Conservation (phyloP, 345 rosid genomes). For the Hevea brasiliensis region DNA sequence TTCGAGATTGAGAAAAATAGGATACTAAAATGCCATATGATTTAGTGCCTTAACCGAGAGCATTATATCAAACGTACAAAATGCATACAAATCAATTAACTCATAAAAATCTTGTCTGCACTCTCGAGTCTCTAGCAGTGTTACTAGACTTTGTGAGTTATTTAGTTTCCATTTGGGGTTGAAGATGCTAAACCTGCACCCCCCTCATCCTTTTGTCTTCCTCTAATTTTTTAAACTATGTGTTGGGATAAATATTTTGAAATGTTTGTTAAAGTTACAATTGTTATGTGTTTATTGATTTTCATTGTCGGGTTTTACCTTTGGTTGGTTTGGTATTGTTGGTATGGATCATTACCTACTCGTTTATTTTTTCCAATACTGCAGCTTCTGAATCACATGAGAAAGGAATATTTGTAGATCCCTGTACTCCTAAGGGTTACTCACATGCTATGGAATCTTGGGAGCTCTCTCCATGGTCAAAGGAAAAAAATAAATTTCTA, state of each 20-base stretch:
- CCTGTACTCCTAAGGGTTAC: constrained; percentile 89
- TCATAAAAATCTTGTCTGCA: too few relatives aligned
- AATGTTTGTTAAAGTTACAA: constrained; percentile 1
- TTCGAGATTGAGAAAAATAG: too few relatives aligned
- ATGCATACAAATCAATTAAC: too few relatives aligned
- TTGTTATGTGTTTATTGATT: background rate
- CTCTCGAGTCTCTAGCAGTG: background rate
- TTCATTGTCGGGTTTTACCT: background rate
- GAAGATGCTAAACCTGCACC: background rate
- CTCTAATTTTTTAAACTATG: background rate
- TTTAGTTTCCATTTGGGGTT: background rate
- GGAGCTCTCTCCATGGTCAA: constrained; percentile 42
- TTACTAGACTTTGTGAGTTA: background rate
- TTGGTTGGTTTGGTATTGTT: background rate
- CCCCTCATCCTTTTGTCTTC: background rate
- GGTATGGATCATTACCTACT: background rate
- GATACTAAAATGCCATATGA: too few relatives aligned
- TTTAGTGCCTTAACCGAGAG: too few relatives aligned
- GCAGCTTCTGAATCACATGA: constrained; percentile 49
- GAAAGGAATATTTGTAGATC: constrained; percentile 49
- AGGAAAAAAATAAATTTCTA: constrained; percentile 34
- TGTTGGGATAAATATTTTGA: too few relatives aligned
- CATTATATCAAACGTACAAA: too few relatives aligned
- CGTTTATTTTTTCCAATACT: constrained; percentile 16
- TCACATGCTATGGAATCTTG: constrained; percentile 26